Base-by-base conservation (phyloP, 129 eudicot species). In the Tanacetum coccineum region DNA sequence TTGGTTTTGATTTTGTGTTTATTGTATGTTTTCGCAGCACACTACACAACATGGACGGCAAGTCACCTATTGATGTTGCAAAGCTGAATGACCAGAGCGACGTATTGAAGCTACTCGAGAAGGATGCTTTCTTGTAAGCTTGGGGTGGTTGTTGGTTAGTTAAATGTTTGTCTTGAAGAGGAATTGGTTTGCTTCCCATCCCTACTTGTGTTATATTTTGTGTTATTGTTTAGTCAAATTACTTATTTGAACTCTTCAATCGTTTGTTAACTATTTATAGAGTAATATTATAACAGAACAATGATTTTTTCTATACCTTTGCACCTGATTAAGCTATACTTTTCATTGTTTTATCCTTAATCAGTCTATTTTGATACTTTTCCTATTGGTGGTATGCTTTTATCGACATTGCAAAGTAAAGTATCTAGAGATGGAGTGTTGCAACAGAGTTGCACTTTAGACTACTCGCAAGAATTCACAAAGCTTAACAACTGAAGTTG, bases 11-110 rank as follows among this genome's bases (percentile, higher is more conserved):
- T 12, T 26, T 5, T 18, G 14, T 13, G 44, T 28, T 14, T 13
- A 22, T 17, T 20, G 0, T 26, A 15, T 45, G 1, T 49, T 67
- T 28, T 3, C 57, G 66, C 88, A 88, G 96, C 59, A 92, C 98
- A 28, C 95, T 92, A 26, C 98, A 92, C 72, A 92, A 93, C 80
- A 70, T 93, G 90, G 98, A 93, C 14, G 96, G 95, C 3, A 93
- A 93, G 73, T 80, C 96, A 13, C 95, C 98, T 14, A 84, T 86
- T 11, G 98, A 86, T 14, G 98, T 93, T 51, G 98, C 98, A 18
- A 88, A 86, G 70, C 83, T 93, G 66, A 93, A 93, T 70, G 81
- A 78, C 68, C 92, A 88, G 81, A 68, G 68, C 15, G 98, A 93
- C 0, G 98, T 93, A 9, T 70, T 88, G 18, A 71, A 87, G 80